Conservation (phyloP, 345 rosid species). For the Noccaea bulbosa region DNA sequence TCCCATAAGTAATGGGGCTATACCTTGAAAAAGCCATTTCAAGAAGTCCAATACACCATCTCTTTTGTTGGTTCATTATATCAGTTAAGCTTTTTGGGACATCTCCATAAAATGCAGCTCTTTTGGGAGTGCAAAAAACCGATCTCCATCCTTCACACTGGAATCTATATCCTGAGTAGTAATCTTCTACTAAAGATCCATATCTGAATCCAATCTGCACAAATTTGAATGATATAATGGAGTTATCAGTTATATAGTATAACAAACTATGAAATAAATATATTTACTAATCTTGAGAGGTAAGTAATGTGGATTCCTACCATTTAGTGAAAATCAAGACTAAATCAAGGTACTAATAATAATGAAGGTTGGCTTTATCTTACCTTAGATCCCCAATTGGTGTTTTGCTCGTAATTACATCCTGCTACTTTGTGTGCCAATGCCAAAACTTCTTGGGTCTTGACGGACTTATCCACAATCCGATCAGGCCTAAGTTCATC, state of each 20-base stretch:
- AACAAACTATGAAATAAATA: not conserved
- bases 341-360: too few relatives aligned
- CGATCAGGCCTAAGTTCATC: slow-evolving; percentile 46
- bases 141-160: slow-evolving; percentile 79
- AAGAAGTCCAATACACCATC: slow-evolving; percentile 74
- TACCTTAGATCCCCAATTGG: slow-evolving; percentile 75
- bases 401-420: slow-evolving; percentile 54
- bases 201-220: slow-evolving; percentile 67
- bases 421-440: slow-evolving; percentile 58
- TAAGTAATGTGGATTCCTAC: not conserved
- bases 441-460: slow-evolving; percentile 28
- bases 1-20: slow-evolving; percentile 55
- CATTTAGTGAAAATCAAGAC: too few relatives aligned
- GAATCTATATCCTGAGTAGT: slow-evolving; percentile 57
- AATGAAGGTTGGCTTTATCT: not conserved
- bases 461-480: slow-evolving; percentile 39
- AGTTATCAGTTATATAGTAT: not conserved
- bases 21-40: slow-evolving; percentile 52
- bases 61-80: slow-evolving; percentile 52
- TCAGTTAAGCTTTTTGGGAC: slow-evolving; percentile 56
- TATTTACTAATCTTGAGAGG: not conserved
- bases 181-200: slow-evolving; percentile 79
- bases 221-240: not conserved
- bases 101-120: slow-evolving; percentile 68
- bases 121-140: slow-evolving; percentile 57